Percentiles rank a stretch among this genome's conserved stretches.
phyloP scores from a whole-genome alignment of 129 eudicot species.

The Solidago caesia region DNA sequence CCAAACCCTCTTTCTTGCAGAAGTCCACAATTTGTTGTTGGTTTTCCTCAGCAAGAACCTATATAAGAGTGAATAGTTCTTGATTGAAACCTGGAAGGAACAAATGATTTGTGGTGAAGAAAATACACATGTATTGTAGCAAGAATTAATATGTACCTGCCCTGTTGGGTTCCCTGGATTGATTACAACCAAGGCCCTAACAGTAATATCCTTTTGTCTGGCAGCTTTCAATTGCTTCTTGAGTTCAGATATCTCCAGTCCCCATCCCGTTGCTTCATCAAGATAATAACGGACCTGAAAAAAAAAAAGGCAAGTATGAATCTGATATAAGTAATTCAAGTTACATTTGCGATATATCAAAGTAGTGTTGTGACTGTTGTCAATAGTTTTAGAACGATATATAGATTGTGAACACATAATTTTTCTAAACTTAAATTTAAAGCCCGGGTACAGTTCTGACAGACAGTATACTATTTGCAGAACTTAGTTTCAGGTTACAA shows the following conservation, averaged over 20 bases:
- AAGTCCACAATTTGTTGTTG: slow-evolving; percentile 82
- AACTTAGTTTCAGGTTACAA: background rate
- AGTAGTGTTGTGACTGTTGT: no score
- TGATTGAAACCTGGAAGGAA: background rate
- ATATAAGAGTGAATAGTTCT: background rate
- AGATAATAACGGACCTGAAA: slow-evolving; percentile 93
- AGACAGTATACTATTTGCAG: background rate
- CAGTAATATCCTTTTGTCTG: slow-evolving; percentile 61
- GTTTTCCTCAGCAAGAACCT: slow-evolving; percentile 94
- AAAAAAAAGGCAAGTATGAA: background rate
- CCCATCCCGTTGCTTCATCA: slow-evolving; percentile 95
- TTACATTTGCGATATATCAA: no score
- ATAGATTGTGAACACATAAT: no score
- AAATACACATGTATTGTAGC: background rate
- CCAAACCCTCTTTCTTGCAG: slow-evolving; percentile 87
- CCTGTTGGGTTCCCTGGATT: slow-evolving; percentile 97
- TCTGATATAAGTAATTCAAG: background rate
- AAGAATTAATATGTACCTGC: slow-evolving; percentile 41
- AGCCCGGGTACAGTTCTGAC: background rate
- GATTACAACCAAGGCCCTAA: slow-evolving; percentile 88
- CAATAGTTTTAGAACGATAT: no score
- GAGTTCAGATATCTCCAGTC: slow-evolving; percentile 75
- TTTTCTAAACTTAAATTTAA: background rate
- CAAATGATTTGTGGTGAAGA: slow-evolving; percentile 5
- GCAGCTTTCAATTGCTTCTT: slow-evolving; percentile 74